These are phyloP conservation scores for sunflower (Helianthus annuus) DNA, from an alignment of 129 eudicot species.

Conservation along the genomic window DNA sequence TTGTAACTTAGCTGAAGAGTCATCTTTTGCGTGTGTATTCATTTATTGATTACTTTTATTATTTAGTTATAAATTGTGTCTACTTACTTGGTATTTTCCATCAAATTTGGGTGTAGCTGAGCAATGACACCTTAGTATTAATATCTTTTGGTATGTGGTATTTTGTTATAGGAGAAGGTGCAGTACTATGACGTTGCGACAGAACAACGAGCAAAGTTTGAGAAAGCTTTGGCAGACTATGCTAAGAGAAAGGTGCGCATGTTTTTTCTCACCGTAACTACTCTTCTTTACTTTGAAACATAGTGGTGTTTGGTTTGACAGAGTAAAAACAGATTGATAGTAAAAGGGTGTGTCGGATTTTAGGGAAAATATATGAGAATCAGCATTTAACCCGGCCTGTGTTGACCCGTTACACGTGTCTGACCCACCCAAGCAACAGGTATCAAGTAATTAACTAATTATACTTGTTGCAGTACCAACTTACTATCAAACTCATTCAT, in stretches of 20 bases:
- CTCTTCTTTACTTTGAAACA: neutral
- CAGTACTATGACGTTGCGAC: constrained; percentile 86
- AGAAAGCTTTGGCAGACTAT: constrained; percentile 64
- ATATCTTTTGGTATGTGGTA: neutral
- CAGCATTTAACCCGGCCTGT: neutral
- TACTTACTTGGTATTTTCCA: too few relatives aligned
- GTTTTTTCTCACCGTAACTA: neutral
- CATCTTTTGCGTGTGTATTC: constrained; percentile 18
- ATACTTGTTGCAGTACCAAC: neutral
- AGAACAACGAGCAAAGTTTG: constrained; percentile 77
- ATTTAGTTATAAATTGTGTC: too few relatives aligned
- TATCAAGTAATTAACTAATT: neutral
- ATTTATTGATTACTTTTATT: neutral
- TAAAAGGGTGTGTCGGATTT: neutral
- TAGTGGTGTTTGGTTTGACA: neutral
- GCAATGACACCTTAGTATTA: neutral
- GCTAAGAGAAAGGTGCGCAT: constrained; percentile 53
- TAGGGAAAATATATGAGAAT: constrained; percentile 9
- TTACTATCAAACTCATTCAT: neutral
- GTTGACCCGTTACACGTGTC: constrained; percentile 3
- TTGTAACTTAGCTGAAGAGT: constrained; percentile 4
- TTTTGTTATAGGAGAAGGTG: constrained; percentile 67
- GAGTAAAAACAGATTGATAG: constrained; percentile 3
- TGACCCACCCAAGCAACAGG: neutral
- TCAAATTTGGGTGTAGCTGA: too few relatives aligned